Evolutionary conservation across 352 stramenopile species (phyloP), one percentile per base, ranked within the genome.

Genomic region (Pythium aquatile): DNA sequence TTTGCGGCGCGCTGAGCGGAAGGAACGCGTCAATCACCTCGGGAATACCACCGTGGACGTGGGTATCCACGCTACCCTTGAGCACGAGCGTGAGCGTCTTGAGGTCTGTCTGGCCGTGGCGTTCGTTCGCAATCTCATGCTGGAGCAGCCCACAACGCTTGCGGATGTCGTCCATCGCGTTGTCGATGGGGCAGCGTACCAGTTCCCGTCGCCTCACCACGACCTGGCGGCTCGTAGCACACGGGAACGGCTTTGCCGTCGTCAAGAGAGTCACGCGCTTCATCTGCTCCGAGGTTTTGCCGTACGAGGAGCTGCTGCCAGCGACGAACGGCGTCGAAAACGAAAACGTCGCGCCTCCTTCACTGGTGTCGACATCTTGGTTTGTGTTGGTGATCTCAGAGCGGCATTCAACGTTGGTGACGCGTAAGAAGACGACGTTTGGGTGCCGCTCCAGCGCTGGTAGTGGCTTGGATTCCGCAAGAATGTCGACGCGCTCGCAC

Each of bases 31-130:
- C 79, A 49, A 93, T 75, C 0, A 93, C 79, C 66, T 93, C 84
- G 0, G 84, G 82, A 11, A 90, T 75, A 9, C 84, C 84, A 29
- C 84, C 84, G 54, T 93, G 79, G 9, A 93, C 84, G 44, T 93
- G 81, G 0, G 84, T 90, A 63, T 93, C 81, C 5, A 93, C 83
- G 30, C 84, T 93, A 4, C 84, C 84, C 65, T 93, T 93, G 10
- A 93, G 77, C 44, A 93, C 76, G 20, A 90, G 75, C 20, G 79
- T 93, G 30, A 93, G 66, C 9, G 82, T 87, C 63, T 93, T 91
- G 42, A 91, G 57, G 57, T 93, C 84, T 0, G 74, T 88, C 14
- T 60, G 64, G 0, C 79, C 73, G 10, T 56, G 48, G 1, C 56
- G 58, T 46, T 88, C 79, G 39, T 90, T 90, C 30, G 68, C 58